These are phyloP conservation scores for Sordaria brevicollis DNA, from an alignment of 495 filamentous ascomycete species.

Conservation along the genomic window DNA sequence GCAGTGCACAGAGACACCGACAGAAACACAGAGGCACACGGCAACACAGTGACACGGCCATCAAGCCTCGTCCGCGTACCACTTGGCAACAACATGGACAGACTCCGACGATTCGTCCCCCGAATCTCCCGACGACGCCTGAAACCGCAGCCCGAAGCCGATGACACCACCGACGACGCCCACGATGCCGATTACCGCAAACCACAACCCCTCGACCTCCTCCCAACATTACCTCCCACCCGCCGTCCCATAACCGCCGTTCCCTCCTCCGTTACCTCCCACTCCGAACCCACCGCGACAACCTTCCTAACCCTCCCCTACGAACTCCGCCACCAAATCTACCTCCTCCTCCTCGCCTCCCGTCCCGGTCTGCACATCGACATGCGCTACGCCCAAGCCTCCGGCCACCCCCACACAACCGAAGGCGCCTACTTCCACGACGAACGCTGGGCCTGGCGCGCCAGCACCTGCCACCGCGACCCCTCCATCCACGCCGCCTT, in stretches of 20 bases:
- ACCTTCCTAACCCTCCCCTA: slow-evolving; percentile 33
- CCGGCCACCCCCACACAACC: slow-evolving; percentile 6
- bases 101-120: background rate
- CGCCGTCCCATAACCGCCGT: slow-evolving; percentile 5
- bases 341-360: slow-evolving; percentile 5
- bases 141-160: background rate
- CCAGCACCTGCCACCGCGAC: slow-evolving; percentile 9
- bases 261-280: background rate
- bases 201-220: slow-evolving; percentile 5
- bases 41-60: background rate
- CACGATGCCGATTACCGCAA: background rate
- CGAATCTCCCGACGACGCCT: background rate
- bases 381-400: slow-evolving; percentile 10
- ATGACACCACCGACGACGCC: background rate
- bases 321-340: slow-evolving; percentile 26
- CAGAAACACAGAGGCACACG: background rate
- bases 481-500: slow-evolving; percentile 1
- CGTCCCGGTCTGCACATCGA: slow-evolving; percentile 12
- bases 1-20: background rate
- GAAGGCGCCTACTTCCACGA: background rate
- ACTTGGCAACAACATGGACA: background rate
- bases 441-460: slow-evolving; percentile 10
- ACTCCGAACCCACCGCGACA: background rate
- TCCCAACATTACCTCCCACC: slow-evolving; percentile 2
- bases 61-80: no score